Base-by-base conservation (phyloP, 2,329 filamentous ascomycete species). In the Sporothrix luriei region DNA sequence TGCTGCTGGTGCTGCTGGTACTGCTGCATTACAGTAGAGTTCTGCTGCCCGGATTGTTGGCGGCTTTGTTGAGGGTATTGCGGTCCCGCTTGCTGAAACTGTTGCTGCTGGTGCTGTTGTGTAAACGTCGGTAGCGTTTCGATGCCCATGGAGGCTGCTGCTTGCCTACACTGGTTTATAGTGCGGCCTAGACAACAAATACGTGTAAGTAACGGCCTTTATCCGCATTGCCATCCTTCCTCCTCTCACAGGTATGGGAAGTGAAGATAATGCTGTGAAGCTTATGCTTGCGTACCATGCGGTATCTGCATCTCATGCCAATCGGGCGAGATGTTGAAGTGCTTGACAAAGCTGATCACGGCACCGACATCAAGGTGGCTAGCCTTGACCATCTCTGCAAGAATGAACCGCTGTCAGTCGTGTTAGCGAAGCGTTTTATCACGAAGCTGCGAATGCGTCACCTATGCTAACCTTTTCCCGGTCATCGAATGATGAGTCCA, bases 331-430 rank as follows among this genome's bases (percentile, higher is more conserved):
- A 79, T 73, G 13, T 73, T 73, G 61, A 75, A 74, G 33, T 71
- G 57, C 67, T 77, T 82, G 73, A 87, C 79, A 71, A 88, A 85
- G 14, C 78, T 77, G 24, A 82, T 80, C 40, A 88, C 76, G 21
- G 76, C 76, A 13, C 78, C 76, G 29, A 85, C 75, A 69, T 85
- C 82, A 70, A 87, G 77, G 40, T 80, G 77, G 78, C 85, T 87
- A 71, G 80, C 80, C 74, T 87, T 88, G 77, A 88, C 84, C 74
- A 87, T 84, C 77, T 88, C 85, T 69, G 81, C 84, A 69, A 88
- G 80, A 71, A 87, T 78, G 75, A 86, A 86, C 72, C 85, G 84
- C 85, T 88, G 74, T n/a, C n/a, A 10, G 16, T 11, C 5, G 26
- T n/a, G 33, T 52, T 51, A 51, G 75, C 26, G 29, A 29, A 3